A percentile compares a stretch with the other conserved stretches of the same genome.
Evolutionary conservation across 805 yeast genomes (phyloP).

Genomic region (Nakazawaea ernobii): DNA sequence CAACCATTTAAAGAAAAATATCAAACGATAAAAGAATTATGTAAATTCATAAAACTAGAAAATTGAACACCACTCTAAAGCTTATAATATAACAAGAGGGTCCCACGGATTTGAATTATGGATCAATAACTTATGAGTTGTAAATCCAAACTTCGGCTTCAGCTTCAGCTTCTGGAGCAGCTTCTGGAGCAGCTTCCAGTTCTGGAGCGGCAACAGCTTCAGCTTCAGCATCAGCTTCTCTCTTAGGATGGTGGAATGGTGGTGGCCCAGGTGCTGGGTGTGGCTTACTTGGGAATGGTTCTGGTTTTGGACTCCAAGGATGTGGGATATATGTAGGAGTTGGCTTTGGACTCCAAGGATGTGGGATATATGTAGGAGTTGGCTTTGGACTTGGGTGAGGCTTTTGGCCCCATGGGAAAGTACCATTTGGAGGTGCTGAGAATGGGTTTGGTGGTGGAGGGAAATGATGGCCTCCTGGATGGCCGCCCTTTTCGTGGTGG

Average conservation of each 20-base stretch:
- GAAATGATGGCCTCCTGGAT: background rate
- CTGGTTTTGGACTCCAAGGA: background rate
- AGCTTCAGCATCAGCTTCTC: constrained; percentile 6
- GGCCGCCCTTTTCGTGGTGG: background rate
- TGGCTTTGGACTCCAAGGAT: background rate
- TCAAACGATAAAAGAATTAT: background rate
- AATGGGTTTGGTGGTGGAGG: background rate
- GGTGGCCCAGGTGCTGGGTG: background rate
- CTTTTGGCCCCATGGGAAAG: background rate
- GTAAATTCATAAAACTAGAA: too few species aligned
- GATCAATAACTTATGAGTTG: background rate
- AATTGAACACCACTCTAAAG: too few species aligned
- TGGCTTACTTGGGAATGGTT: background rate
- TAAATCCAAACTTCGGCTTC: constrained; percentile 5
- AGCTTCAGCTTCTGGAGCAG: background rate
- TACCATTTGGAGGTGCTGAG: background rate
- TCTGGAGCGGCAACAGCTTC: background rate
- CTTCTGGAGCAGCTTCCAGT: background rate
- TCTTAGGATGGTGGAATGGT: constrained; percentile 4
- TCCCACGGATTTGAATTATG: too few species aligned
- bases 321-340: background rate
- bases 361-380: background rate
- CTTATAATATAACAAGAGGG: too few species aligned
- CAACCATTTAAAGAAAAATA: background rate
- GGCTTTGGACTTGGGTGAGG: background rate